phyloP scores from a whole-genome alignment of 129 eudicot genomes.

The Flaveria trinervia region DNA sequence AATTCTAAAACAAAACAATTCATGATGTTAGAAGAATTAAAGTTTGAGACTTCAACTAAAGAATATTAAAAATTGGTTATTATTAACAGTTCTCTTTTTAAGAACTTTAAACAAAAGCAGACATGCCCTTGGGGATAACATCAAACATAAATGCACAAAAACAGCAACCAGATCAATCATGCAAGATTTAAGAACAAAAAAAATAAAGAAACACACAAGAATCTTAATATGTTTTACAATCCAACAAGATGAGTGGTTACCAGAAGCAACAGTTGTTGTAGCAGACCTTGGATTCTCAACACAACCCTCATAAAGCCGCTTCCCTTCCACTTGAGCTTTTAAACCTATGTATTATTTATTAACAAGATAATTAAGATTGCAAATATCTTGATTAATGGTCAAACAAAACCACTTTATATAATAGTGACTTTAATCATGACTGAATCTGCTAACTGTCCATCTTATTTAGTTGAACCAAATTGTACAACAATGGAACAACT shows the following conservation, averaged over 20 bases:
- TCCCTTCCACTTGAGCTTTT: neutral
- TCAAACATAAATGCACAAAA: too few species aligned
- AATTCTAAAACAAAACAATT: neutral
- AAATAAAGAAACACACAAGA: neutral
- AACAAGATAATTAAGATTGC: constrained; percentile 1
- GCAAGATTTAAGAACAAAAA: too few species aligned
- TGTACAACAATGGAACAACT: neutral
- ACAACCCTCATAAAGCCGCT: neutral
- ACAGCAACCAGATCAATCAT: too few species aligned
- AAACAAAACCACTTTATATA: neutral
- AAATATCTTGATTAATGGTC: neutral
- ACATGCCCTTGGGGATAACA: too few species aligned
- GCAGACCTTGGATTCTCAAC: neutral
- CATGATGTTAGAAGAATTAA: neutral
- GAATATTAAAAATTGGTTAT: too few species aligned
- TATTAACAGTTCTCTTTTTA: too few species aligned
- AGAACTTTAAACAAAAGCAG: too few species aligned
- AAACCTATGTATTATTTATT: neutral
- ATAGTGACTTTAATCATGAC: neutral
- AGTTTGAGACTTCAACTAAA: neutral
- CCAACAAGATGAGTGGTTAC: neutral
- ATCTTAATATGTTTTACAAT: neutral
- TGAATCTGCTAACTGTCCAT: neutral
- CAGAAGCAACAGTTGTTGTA: neutral
- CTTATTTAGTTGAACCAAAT: neutral